Evolutionary conservation across 2,329 filamentous ascomycete species (phyloP).

Genomic region (Ophiostoma sp.): DNA sequence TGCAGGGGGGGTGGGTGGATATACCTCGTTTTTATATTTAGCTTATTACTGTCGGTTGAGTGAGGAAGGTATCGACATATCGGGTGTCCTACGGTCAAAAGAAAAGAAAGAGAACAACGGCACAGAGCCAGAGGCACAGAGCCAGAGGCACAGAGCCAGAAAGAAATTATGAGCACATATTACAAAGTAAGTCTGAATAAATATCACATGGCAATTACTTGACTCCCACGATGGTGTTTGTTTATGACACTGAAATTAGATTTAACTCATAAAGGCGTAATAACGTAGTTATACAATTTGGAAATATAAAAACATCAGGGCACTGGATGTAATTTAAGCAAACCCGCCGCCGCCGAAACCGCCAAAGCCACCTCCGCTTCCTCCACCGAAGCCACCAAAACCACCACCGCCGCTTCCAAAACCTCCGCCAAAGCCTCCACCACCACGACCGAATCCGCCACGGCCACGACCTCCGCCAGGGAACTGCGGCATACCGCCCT

Average conservation of each 20-base stretch:
- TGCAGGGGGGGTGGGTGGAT: neutral
- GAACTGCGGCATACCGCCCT: constrained; percentile 30
- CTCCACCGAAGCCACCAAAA: too few relatives aligned
- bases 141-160: neutral
- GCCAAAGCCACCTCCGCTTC: constrained; percentile 35
- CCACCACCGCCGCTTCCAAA: constrained; percentile 32
- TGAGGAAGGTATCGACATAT: neutral
- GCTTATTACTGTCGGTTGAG: neutral
- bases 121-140: neutral
- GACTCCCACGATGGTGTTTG: neutral
- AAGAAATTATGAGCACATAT: neutral
- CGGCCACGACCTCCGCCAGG: neutral
- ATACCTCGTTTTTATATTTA: neutral
- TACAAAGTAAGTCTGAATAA: neutral
- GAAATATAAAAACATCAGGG: neutral
- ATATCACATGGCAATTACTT: neutral
- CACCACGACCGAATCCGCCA: constrained; percentile 37
- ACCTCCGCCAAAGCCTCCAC: constrained; percentile 43
- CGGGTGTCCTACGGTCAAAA: neutral
- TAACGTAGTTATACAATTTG: neutral
- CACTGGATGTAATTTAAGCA: neutral
- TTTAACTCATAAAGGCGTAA: neutral
- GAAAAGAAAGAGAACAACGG: neutral
- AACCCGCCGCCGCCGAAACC: constrained; percentile 24
- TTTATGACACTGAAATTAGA: neutral